Percentiles rank a stretch among this genome's conserved stretches.
These are phyloP conservation scores for Saccharomycopsis microspora DNA, from an alignment of 805 yeast species.

Conservation along the genomic window DNA sequence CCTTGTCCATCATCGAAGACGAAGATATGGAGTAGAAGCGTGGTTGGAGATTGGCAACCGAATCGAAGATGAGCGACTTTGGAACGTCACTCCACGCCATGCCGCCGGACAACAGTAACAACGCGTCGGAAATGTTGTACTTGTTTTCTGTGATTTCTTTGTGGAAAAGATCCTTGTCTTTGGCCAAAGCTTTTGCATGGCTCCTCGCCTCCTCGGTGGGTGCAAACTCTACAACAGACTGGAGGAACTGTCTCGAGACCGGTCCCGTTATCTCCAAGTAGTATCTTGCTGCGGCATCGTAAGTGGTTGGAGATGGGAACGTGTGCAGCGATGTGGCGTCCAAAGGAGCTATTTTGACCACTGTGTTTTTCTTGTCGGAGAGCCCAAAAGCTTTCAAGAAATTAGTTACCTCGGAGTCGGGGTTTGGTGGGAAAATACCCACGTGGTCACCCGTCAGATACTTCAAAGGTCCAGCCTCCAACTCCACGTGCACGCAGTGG, in stretches of 20 bases:
- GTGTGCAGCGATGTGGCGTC: slow-evolving; percentile 46
- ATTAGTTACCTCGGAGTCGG: slow-evolving; percentile 59
- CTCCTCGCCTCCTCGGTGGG: slow-evolving; percentile 51
- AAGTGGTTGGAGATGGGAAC: slow-evolving; percentile 77
- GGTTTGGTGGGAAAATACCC: slow-evolving; percentile 89
- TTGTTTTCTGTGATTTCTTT: slow-evolving; percentile 46
- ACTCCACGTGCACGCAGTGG: slow-evolving; percentile 83
- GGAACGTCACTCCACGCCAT: slow-evolving; percentile 69
- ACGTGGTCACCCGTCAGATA: slow-evolving; percentile 95
- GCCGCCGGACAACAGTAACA: slow-evolving; percentile 50
- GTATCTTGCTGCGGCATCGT: slow-evolving; percentile 75
- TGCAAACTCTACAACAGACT: slow-evolving; percentile 68
- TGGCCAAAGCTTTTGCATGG: slow-evolving; percentile 41
- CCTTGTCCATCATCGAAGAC: slow-evolving; percentile 67
- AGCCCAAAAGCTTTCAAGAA: slow-evolving; percentile 59
- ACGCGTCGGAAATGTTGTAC: slow-evolving; percentile 66
- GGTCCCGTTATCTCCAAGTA: slow-evolving; percentile 89
- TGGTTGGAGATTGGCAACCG: slow-evolving; percentile 73
- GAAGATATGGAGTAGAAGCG: slow-evolving; percentile 96
- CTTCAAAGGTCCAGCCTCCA: slow-evolving; percentile 70
- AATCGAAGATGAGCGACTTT: slow-evolving; percentile 73
- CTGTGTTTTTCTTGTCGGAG: slow-evolving; percentile 32
- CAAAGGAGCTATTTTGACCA: slow-evolving; percentile 51
- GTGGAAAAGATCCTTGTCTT: slow-evolving; percentile 61
- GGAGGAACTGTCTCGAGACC: slow-evolving; percentile 78